Evolutionary conservation across 2,329 filamentous ascomycete genomes (phyloP).

Genomic region (Scolecobasidium constrictum): DNA sequence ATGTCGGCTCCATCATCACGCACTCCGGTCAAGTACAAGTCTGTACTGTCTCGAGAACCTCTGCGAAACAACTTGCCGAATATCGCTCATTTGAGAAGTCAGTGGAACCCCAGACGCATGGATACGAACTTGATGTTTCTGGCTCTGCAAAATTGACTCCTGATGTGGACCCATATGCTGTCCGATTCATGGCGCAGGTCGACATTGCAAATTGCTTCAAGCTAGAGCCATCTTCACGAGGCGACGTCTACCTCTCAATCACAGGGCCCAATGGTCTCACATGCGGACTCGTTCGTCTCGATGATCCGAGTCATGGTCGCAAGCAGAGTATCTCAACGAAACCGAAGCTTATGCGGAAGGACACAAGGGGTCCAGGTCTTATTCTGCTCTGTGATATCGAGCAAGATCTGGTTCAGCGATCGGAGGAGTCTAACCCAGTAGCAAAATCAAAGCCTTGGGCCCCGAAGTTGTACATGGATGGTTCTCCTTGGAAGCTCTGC

Average conservation of each 20-base stretch:
- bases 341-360: background rate
- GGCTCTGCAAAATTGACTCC: background rate
- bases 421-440: background rate
- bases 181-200: background rate
- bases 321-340: background rate
- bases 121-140: background rate
- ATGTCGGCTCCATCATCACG: background rate
- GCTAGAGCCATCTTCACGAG: background rate
- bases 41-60: background rate
- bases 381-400: background rate
- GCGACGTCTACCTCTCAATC: background rate
- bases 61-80: background rate
- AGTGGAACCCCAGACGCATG: background rate
- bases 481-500: background rate
- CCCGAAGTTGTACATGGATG: background rate
- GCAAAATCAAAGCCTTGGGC: background rate
- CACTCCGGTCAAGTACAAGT: background rate
- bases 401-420: background rate
- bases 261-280: background rate
- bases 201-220: background rate
- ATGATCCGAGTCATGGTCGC: background rate
- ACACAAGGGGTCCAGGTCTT: background rate
- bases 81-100: background rate
- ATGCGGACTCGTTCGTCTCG: background rate
- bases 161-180: background rate